Evolutionary conservation across 306 rosid genomes (phyloP), one percentile per base, ranked within the genome.

Genomic region (Lathyrus sativus): DNA sequence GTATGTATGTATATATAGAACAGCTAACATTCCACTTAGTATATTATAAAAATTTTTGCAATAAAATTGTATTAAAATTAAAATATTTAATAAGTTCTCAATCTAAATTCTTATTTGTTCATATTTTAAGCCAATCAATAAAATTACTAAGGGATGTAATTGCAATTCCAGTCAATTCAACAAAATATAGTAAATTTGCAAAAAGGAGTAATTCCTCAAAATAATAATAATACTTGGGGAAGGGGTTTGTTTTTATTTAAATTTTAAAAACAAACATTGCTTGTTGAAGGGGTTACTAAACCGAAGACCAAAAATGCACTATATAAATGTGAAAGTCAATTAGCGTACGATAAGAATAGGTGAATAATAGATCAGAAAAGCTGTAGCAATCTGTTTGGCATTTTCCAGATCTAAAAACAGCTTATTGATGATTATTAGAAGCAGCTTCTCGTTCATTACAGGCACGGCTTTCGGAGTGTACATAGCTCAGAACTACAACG

Each of bases 401-500:
- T n/a, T 59, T 29, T 24, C 1, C 4, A 19, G n/a, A 61, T 49
- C 42, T 24, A 51, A 35, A 57, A 51, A 11, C 2, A 19, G 49
- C 35, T 35, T 35, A 35, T 35, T 66, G 14, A 59, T 9, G 24
- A 68, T 75, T 19, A 42, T 76, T 31, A 76, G 6, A 62, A 50
- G 43, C 14, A 53, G 43, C 7, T 13, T 69, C 3, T 69, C 71
- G 2, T 62, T 68, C 51, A 0, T 69, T 2, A 0, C 57, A 19
- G 79, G 65, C 8, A 38, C 70, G 0, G 70, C 19, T 41, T 10
- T 50, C 1, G 79, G 75, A 61, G 49, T 61, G 9, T 68, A 61
- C 37, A 1, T 51, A 14, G 75, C 80, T 7, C 80, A 76, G 37
- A 76, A 76, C 65, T 76, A 76, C 58, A 8, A 42, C 9, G 35